Evolutionary conservation across 1,284 basidiomycete genomes (phyloP).

Genomic region (Trametes pubescens): DNA sequence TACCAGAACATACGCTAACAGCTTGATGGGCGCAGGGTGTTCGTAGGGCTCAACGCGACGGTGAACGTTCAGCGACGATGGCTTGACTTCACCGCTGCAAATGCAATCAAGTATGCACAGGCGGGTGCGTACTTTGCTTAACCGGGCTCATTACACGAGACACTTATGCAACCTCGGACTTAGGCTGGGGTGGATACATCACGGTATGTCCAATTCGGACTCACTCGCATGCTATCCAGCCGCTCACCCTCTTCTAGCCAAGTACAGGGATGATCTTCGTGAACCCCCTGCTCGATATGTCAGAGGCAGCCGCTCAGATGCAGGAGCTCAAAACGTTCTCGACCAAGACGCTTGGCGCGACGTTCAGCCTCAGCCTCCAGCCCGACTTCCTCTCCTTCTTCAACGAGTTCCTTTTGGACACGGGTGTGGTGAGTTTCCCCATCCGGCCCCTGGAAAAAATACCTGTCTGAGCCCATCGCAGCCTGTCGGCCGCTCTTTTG

Average conservation of each 20-base stretch:
- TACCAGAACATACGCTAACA: constrained; percentile 28
- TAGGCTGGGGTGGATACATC: constrained; percentile 9
- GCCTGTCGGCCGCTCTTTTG: constrained; percentile 37
- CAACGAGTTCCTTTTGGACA: constrained; percentile 3
- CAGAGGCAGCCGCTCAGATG: constrained; percentile 2
- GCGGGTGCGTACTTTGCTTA: too few relatives aligned
- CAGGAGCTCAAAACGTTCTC: not conserved
- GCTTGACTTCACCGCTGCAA: too few relatives aligned
- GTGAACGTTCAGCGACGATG: too few relatives aligned
- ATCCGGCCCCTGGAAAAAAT: too few relatives aligned
- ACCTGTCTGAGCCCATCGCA: not conserved
- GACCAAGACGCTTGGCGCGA: not conserved
- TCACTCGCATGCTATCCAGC: too few relatives aligned
- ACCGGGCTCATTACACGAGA: too few relatives aligned
- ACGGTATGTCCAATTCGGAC: too few relatives aligned
- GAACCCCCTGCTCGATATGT: constrained; percentile 3
- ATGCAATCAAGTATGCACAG: too few relatives aligned
- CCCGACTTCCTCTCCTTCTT: constrained; percentile 10
- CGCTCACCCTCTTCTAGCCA: too few relatives aligned
- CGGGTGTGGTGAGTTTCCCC: constrained; percentile 2
- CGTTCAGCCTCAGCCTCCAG: constrained; percentile 8
- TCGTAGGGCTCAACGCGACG: too few relatives aligned
- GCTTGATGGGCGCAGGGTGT: too few relatives aligned
- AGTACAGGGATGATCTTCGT: not conserved
- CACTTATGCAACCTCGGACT: too few relatives aligned